Percentiles rank a stretch among this genome's conserved stretches.
Conservation (phyloP, 176 grass and related monocot species). For the Dactylis glomerata region DNA sequence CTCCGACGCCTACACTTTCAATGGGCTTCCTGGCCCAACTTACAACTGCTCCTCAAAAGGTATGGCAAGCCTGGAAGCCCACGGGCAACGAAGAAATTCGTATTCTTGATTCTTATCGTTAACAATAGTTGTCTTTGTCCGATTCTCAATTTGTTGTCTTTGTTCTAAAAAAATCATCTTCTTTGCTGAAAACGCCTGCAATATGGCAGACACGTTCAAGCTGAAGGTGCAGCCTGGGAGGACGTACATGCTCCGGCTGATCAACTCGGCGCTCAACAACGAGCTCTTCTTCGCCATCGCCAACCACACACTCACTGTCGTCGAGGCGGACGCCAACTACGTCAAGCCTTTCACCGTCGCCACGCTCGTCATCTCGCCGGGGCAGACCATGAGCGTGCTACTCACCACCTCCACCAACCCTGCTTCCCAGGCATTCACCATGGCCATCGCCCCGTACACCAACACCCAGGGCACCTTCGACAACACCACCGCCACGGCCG, state of each 20-base stretch:
- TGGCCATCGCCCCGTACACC: slow-evolving; percentile 60
- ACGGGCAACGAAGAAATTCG: background rate
- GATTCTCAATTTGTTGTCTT: no score
- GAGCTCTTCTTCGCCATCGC: slow-evolving; percentile 88
- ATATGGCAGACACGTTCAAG: slow-evolving; percentile 56
- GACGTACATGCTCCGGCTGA: slow-evolving; percentile 75
- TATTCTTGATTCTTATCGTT: background rate
- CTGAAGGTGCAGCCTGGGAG: slow-evolving; percentile 53
- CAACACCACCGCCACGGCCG: slow-evolving; percentile 60
- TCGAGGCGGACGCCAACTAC: slow-evolving; percentile 74
- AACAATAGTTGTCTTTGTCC: no score
- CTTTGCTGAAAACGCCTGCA: background rate
- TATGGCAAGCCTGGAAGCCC: background rate
- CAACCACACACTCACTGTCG: slow-evolving; percentile 73
- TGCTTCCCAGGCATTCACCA: slow-evolving; percentile 36
- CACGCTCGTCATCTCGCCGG: slow-evolving; percentile 63
- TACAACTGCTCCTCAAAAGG: slow-evolving; percentile 73
- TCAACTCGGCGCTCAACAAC: slow-evolving; percentile 82
- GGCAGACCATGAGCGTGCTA: slow-evolving; percentile 77
- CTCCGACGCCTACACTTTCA: slow-evolving; percentile 70
- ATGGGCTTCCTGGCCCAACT: slow-evolving; percentile 60
- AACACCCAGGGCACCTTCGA: slow-evolving; percentile 58
- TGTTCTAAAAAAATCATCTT: background rate
- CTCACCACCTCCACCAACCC: slow-evolving; percentile 29
- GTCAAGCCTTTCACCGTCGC: slow-evolving; percentile 51